Evolutionary conservation across 352 stramenopile genomes (phyloP).

Genomic region (Globisporangium takayamanum): DNA sequence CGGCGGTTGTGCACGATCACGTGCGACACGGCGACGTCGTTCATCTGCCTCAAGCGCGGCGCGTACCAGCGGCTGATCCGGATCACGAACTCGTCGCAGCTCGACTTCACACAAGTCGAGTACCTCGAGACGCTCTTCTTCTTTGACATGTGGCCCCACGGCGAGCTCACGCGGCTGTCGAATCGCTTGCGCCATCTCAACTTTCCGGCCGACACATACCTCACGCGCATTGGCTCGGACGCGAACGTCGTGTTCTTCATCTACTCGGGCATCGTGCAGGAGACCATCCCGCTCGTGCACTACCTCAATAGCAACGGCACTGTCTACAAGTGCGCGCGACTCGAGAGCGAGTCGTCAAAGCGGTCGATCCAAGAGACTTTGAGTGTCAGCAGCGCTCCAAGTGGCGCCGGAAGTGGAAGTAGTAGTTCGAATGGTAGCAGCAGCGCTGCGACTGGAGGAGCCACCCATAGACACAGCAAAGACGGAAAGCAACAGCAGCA

Average conservation of each 20-base stretch:
- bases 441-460: slow-evolving; percentile 7
- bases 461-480: slow-evolving; percentile 4
- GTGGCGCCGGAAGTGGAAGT: slow-evolving; percentile 7
- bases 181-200: slow-evolving; percentile 57
- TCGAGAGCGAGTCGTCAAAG: slow-evolving; percentile 31
- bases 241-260: slow-evolving; percentile 76
- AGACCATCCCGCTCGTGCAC: slow-evolving; percentile 64
- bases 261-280: slow-evolving; percentile 69
- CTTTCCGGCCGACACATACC: slow-evolving; percentile 58
- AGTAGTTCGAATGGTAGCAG: slow-evolving; percentile 10
- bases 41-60: slow-evolving; percentile 79
- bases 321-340: slow-evolving; percentile 37
- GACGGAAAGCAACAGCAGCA: slow-evolving; percentile 13
- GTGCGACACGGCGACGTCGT: slow-evolving; percentile 67
- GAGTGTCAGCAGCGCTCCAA: slow-evolving; percentile 3
- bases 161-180: slow-evolving; percentile 60
- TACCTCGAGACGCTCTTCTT: slow-evolving; percentile 79
- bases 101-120: slow-evolving; percentile 80
- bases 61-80: slow-evolving; percentile 80
- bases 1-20: slow-evolving; percentile 65
- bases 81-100: slow-evolving; percentile 70
- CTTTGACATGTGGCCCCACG: slow-evolving; percentile 71
- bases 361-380: slow-evolving; percentile 22
- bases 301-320: slow-evolving; percentile 58
- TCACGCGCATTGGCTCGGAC: slow-evolving; percentile 64